Conservation (phyloP, 2,329 filamentous ascomycete genomes). For the Hymenoscyphus salicellus region DNA sequence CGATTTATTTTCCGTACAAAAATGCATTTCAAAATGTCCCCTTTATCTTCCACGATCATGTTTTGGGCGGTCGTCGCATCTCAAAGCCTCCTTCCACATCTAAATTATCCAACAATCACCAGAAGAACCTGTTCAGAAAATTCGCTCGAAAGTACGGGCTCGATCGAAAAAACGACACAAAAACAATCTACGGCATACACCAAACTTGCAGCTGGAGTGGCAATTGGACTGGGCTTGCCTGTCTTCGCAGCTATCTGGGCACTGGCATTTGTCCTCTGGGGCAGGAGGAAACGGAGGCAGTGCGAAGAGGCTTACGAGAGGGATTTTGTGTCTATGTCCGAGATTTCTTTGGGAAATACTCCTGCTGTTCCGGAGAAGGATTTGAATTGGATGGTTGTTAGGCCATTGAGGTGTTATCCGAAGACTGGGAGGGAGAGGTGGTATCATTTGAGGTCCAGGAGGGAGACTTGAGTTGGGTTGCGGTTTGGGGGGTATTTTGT, state of each 20-base stretch:
- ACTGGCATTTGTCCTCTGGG: constrained; percentile 3
- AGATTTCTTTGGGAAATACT: neutral
- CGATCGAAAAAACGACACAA: neutral
- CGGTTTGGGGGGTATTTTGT: neutral
- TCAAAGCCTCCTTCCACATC: too few species aligned
- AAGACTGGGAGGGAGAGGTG: neutral
- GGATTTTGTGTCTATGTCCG: neutral
- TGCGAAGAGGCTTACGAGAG: neutral
- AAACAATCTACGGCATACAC: neutral
- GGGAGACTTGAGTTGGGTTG: neutral
- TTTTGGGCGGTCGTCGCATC: too few species aligned
- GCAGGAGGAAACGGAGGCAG: neutral
- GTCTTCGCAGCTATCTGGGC: constrained; percentile 7
- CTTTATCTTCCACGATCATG: too few species aligned
- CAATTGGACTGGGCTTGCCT: constrained; percentile 1
- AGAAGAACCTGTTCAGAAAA: too few species aligned
- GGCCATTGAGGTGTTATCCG: neutral
- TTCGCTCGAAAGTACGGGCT: too few species aligned
- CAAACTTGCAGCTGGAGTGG: constrained; percentile 1
- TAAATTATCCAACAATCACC: too few species aligned
- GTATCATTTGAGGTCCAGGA: neutral
- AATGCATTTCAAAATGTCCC: too few species aligned
- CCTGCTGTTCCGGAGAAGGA: neutral
- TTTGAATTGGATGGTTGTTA: neutral
- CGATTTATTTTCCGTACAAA: too few species aligned